Conservation (phyloP, 1,284 basidiomycete species). For the Naganishia sp. region DNA sequence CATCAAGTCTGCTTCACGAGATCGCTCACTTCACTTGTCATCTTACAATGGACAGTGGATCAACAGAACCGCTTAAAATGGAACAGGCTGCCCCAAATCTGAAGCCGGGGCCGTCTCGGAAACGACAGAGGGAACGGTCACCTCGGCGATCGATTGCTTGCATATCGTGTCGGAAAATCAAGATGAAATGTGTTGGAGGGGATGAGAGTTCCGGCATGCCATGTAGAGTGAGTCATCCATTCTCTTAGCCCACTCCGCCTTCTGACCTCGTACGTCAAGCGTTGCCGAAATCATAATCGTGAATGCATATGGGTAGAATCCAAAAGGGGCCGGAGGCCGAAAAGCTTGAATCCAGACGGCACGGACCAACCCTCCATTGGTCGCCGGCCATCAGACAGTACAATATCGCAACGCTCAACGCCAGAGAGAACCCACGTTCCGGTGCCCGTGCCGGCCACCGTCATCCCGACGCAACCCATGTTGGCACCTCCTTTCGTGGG, state of each 20-base stretch:
- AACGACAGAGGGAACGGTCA: constrained; percentile 20
- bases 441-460: neutral
- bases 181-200: constrained; percentile 27
- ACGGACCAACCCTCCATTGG: neutral
- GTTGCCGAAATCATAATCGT: constrained; percentile 23
- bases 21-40: too few relatives aligned
- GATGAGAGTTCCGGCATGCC: constrained; percentile 22
- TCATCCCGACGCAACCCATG: neutral
- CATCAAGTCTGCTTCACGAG: too few relatives aligned
- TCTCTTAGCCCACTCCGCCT: neutral
- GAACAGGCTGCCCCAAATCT: neutral
- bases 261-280: neutral
- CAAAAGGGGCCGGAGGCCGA: constrained; percentile 9
- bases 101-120: constrained; percentile 9
- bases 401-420: constrained; percentile 15
- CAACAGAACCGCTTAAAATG: neutral
- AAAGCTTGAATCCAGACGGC: constrained; percentile 7
- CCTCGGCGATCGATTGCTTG: constrained; percentile 22
- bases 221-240: constrained; percentile 11
- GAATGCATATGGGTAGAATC: constrained; percentile 27
- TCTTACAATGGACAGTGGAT: neutral
- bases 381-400: constrained; percentile 17
- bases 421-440: constrained; percentile 1
- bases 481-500: neutral
- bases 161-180: constrained; percentile 29